Conservation (phyloP, 768 basidiomycete species). For the Phlegmacium glaucopus region DNA sequence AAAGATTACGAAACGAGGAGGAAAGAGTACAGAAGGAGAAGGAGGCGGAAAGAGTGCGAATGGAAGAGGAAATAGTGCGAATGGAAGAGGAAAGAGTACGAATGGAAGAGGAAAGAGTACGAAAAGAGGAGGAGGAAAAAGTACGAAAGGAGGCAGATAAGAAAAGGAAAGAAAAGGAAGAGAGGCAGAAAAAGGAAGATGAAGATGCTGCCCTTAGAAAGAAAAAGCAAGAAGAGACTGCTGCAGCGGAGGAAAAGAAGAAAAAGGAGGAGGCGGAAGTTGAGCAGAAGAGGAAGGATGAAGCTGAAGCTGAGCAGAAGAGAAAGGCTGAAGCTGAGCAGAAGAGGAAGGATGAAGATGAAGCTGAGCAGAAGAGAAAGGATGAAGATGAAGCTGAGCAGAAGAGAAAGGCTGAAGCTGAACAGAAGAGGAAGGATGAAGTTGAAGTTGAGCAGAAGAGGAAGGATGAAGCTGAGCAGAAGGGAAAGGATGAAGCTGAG, state of each 20-base stretch:
- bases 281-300: slow-evolving; percentile 11
- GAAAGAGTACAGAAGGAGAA: slow-evolving; percentile 1
- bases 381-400: not conserved
- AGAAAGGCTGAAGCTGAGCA: not conserved
- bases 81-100: slow-evolving; percentile 1
- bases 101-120: not conserved
- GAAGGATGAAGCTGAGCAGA: not conserved
- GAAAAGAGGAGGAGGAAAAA: slow-evolving; percentile 3
- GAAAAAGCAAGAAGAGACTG: not conserved
- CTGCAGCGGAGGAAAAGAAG: not conserved
- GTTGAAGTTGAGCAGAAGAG: slow-evolving; percentile 1
- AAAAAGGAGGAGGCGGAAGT: slow-evolving; percentile 1
- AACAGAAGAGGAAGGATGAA: not conserved
- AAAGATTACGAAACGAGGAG: too few species aligned
- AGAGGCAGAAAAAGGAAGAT: slow-evolving; percentile 1
- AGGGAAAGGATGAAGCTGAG: not conserved
- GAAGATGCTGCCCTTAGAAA: not conserved
- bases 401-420: slow-evolving; percentile 1
- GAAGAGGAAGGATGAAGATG: not conserved
- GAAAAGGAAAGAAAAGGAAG: slow-evolving; percentile 1
- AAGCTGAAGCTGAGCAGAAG: not conserved
- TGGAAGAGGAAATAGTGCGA: slow-evolving; percentile 2
- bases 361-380: not conserved
- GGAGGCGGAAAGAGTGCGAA: not conserved
- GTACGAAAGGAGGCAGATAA: slow-evolving; percentile 1